Percentiles rank a stretch among this genome's conserved stretches.
Evolutionary conservation across 441 rosid genomes (phyloP).

Genomic region (Adansonia gregorii): DNA sequence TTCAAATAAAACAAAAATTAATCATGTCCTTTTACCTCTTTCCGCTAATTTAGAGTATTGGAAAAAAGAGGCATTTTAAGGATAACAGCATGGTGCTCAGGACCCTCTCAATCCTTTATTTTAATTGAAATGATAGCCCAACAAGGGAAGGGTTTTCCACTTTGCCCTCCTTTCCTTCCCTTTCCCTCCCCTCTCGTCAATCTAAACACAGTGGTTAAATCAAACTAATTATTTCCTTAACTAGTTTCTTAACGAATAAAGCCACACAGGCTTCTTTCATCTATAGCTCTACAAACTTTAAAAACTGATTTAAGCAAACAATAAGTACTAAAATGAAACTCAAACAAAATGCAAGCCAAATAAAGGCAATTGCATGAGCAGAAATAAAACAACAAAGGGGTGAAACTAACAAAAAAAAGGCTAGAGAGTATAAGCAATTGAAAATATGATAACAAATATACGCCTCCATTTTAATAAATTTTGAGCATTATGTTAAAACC

Average conservation of each 20-base stretch:
- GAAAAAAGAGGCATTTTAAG: background rate
- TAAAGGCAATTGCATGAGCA: background rate
- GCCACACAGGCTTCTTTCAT: slow-evolving; percentile 5
- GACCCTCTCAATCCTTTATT: background rate
- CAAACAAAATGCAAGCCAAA: background rate
- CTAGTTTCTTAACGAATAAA: background rate
- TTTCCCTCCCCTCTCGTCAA: background rate
- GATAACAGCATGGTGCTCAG: background rate
- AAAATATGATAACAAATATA: background rate
- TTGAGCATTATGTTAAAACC: background rate
- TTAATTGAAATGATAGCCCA: background rate
- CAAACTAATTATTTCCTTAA: slow-evolving; percentile 28
- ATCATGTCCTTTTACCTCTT: background rate
- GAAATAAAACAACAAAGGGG: background rate
- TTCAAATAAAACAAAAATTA: background rate
- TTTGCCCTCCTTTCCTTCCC: background rate
- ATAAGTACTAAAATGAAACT: background rate
- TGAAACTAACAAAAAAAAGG: background rate
- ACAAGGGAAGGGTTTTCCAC: background rate
- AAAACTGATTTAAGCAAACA: slow-evolving; percentile 11
- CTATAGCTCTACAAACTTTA: background rate
- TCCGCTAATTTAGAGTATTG: background rate
- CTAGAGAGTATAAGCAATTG: background rate
- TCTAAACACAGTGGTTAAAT: background rate
- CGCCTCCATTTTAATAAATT: background rate